These are phyloP conservation scores for Farysia itapuensis DNA, from an alignment of 1,284 basidiomycete species.

Conservation along the genomic window DNA sequence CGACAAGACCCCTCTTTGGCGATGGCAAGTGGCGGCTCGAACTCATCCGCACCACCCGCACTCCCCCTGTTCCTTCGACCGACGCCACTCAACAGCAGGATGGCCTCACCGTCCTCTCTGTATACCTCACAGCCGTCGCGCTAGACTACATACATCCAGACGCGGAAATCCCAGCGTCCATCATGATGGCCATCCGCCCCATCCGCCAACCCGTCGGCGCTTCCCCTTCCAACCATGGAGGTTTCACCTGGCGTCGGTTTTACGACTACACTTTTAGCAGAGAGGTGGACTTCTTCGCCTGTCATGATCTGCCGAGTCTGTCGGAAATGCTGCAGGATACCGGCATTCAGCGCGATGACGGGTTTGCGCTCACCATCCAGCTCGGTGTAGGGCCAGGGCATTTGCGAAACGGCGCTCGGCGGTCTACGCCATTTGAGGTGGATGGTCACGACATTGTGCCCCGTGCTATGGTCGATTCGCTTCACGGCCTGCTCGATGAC, in stretches of 20 bases:
- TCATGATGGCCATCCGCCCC: slow-evolving; percentile 47
- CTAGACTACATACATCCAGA: slow-evolving; percentile 38
- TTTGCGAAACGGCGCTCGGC: background rate
- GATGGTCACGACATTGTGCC: slow-evolving; percentile 42
- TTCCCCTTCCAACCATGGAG: slow-evolving; percentile 10
- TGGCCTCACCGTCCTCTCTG: slow-evolving; percentile 39
- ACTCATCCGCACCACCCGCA: slow-evolving; percentile 35
- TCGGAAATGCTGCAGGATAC: slow-evolving; percentile 33
- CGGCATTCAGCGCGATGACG: slow-evolving; percentile 28
- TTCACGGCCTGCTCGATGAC: slow-evolving; percentile 49
- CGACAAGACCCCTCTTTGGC: slow-evolving; percentile 52
- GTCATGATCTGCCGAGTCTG: slow-evolving; percentile 42
- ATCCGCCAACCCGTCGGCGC: slow-evolving; percentile 6
- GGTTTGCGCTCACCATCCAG: slow-evolving; percentile 48
- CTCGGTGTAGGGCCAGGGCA: slow-evolving; percentile 42
- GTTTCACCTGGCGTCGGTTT: slow-evolving; percentile 40
- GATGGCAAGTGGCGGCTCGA: slow-evolving; percentile 57
- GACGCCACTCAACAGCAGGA: background rate
- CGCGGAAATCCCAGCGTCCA: slow-evolving; percentile 34
- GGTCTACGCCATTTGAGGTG: slow-evolving; percentile 44
- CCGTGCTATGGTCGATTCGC: slow-evolving; percentile 26
- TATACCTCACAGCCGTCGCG: slow-evolving; percentile 43
- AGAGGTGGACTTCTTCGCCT: slow-evolving; percentile 45
- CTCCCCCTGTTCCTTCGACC: background rate
- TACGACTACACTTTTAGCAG: slow-evolving; percentile 34